Conservation (phyloP, 2,329 filamentous ascomycete species). For the Dactylonectria estremocensis region DNA sequence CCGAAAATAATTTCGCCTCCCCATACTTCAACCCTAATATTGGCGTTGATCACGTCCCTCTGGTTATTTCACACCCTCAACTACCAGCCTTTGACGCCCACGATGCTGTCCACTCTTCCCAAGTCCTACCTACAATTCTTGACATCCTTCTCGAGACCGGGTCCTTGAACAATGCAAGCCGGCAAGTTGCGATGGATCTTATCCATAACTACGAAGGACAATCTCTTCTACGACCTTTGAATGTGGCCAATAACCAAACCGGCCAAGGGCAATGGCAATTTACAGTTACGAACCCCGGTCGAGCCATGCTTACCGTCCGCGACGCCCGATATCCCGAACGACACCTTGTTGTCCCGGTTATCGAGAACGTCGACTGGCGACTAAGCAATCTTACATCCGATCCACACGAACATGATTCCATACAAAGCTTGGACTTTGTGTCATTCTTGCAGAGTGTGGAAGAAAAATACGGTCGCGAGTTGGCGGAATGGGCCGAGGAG, state of each 20-base stretch:
- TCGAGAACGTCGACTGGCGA: conserved; percentile 53
- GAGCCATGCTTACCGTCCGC: conserved; percentile 53
- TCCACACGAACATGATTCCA: conserved; percentile 44
- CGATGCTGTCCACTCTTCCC: conserved; percentile 49
- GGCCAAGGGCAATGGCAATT: conserved; percentile 53
- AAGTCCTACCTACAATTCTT: conserved; percentile 53
- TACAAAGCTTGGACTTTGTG: conserved; percentile 47
- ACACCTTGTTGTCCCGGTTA: conserved; percentile 51
- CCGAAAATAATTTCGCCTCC: conserved; percentile 50
- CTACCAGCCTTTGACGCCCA: conserved; percentile 48
- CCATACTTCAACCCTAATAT: conserved; percentile 53
- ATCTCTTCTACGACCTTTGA: conserved; percentile 48
- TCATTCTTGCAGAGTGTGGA: conserved; percentile 46
- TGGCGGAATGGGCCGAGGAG: conserved; percentile 52
- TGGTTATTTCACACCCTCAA: conserved; percentile 52
- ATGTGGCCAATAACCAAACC: conserved; percentile 23
- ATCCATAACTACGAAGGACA: conserved; percentile 52
- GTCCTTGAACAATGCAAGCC: conserved; percentile 44
- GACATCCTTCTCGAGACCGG: conserved; percentile 52
- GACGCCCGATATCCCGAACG: conserved; percentile 50
- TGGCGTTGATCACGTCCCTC: conserved; percentile 51
- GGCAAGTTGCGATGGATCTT: conserved; percentile 43
- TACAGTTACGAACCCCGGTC: conserved; percentile 53
- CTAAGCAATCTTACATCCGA: conserved; percentile 49
- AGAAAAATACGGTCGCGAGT: conserved; percentile 43